Evolutionary conservation across 2,329 filamentous ascomycete genomes (phyloP), one percentile per base, ranked within the genome.

Genomic region (Colletotrichum abscissum): DNA sequence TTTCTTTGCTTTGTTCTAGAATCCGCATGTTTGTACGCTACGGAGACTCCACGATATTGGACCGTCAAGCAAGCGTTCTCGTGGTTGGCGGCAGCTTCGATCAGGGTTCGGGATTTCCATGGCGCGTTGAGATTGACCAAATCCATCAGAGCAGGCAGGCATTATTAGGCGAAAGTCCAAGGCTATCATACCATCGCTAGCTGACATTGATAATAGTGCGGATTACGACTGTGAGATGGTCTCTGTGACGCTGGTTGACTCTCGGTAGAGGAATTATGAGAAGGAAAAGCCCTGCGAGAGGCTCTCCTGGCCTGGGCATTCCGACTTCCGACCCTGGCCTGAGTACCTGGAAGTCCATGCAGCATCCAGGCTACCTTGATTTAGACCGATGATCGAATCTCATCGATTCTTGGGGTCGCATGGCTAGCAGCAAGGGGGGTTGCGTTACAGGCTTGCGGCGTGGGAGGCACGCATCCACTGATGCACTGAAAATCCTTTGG

Each of bases 401-500:
- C 63, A 67, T 68, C 63, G 35, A 58, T 63, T 46, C 28, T 54
- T 24, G 57, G 69, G 52, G 52, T 46, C 42, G 59, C 46, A 65
- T 52, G 49, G 42, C 54, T 16, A n/a, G 58, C 66, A 64, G 69
- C 57, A 56, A 24, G n/a, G 60, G 46, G 60, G 60, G 46, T 63
- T 63, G 26, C 60, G 33, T 56, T 63, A 60, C 67, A 49, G 42
- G 42, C 42, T 49, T 49, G 42, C 42, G 19, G 59, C 38, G 55
- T 64, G 59, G 59, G 60, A 66, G 55, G 62, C 22, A 56, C 35
- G 33, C 59, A 22, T 28, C 60, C 52, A 60, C 24, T 49, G 49
- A 73, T 57, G 71, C 67, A 70, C 55, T 38, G 60, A 54, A 73
- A 73, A 73, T 71, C 67, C 71, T 73, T 62, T 57, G 60, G 59